phyloP scores from a whole-genome alignment of 2,329 filamentous ascomycete species.

The Aspergillus floridensis region DNA sequence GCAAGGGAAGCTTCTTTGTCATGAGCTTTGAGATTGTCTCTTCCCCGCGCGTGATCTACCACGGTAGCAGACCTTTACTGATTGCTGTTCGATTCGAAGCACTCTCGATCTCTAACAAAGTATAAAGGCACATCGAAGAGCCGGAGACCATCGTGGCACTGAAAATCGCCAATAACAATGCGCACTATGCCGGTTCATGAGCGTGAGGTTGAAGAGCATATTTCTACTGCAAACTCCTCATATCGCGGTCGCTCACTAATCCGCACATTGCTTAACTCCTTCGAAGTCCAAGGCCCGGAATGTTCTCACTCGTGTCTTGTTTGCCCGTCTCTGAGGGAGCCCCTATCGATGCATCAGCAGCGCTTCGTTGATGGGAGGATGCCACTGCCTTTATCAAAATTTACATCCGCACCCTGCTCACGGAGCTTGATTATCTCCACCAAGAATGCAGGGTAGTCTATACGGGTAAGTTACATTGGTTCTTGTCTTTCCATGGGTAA shows the following conservation, averaged over 20 bases:
- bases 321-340: constrained; percentile 40
- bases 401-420: constrained; percentile 39
- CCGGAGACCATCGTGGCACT: constrained; percentile 28
- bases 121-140: constrained; percentile 24
- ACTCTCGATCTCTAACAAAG: constrained; percentile 22
- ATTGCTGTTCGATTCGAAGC: constrained; percentile 15
- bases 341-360: constrained; percentile 35
- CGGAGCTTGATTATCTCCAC: constrained; percentile 46
- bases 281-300: constrained; percentile 30
- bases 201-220: constrained; percentile 34
- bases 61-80: constrained; percentile 20
- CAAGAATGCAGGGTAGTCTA: constrained; percentile 42
- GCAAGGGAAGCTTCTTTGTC: constrained; percentile 15
- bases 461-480: constrained; percentile 33
- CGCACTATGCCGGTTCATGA: constrained; percentile 25
- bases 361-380: constrained; percentile 32
- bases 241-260: constrained; percentile 36
- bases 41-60: constrained; percentile 27
- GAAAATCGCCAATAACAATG: constrained; percentile 30
- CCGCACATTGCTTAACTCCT: constrained; percentile 35
- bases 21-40: constrained; percentile 22
- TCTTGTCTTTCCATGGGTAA: constrained; percentile 8
- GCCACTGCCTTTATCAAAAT: constrained; percentile 35
- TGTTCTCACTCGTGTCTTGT: constrained; percentile 39
- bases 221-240: constrained; percentile 31